Percentiles rank a stretch among this genome's conserved stretches.
phyloP scores from a whole-genome alignment of 768 basidiomycete genomes.

The Royoungia palumana region DNA sequence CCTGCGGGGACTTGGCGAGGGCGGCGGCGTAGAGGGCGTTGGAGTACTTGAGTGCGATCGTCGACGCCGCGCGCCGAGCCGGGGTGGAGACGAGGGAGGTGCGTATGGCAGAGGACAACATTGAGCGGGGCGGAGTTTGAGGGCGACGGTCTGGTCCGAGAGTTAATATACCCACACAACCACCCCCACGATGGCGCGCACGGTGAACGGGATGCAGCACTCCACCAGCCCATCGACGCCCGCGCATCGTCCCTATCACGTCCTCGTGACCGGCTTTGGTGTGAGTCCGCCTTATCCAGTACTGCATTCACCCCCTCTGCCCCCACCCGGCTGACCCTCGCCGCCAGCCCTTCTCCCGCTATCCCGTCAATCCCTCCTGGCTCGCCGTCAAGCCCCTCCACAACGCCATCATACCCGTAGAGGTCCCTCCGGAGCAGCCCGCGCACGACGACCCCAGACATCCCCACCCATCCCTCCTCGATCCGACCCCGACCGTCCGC shows the following conservation, averaged over 20 bases:
- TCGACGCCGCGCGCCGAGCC: constrained; percentile 66
- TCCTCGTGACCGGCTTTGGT: constrained; percentile 53
- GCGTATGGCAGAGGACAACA: constrained; percentile 58
- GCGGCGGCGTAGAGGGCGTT: constrained; percentile 79
- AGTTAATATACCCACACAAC: constrained; percentile 8
- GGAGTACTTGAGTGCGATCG: constrained; percentile 81
- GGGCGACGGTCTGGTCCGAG: constrained; percentile 8
- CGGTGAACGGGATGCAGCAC: constrained; percentile 21
- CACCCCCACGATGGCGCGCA: constrained; percentile 27
- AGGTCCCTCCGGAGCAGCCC: constrained; percentile 30
- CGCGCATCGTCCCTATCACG: constrained; percentile 38
- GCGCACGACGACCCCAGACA: constrained; percentile 14
- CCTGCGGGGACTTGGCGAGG: constrained; percentile 76
- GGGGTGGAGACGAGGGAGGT: constrained; percentile 39
- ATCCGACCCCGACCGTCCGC: constrained; percentile 22
- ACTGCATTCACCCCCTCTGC: constrained; percentile 21
- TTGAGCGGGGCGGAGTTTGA: constrained; percentile 21
- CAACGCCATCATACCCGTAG: constrained; percentile 46
- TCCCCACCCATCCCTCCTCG: neutral
- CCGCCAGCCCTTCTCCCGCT: constrained; percentile 53
- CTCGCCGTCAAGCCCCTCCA: constrained; percentile 62
- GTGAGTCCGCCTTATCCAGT: constrained; percentile 38
- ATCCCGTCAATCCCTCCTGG: constrained; percentile 67
- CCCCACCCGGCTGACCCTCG: constrained; percentile 18
- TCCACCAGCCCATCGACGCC: constrained; percentile 11